phyloP scores from a whole-genome alignment of 495 filamentous ascomycete species.

The Podospora comata region DNA sequence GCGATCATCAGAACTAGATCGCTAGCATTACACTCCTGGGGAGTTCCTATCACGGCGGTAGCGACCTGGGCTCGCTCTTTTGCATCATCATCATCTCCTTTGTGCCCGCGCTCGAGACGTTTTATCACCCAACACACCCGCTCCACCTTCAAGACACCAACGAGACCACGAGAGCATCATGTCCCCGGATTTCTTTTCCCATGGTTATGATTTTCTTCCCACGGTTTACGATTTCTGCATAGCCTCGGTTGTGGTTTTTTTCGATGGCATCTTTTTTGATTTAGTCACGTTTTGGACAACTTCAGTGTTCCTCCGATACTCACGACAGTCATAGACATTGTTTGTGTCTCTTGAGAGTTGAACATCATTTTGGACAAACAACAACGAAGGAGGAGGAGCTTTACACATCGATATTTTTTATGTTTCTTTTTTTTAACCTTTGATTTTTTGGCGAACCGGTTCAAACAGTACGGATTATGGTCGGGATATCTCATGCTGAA shows the following conservation, averaged over 20 bases:
- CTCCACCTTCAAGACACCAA: conserved; percentile 2
- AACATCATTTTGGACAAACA: neutral
- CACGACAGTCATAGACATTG: neutral
- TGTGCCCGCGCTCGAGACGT: neutral
- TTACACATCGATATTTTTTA: neutral
- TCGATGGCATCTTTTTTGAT: neutral
- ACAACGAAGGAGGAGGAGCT: neutral
- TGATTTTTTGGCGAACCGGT: neutral
- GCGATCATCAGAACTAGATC: neutral
- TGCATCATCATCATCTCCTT: neutral
- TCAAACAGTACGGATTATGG: neutral
- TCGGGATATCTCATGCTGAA: neutral
- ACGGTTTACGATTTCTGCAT: conserved; percentile 3
- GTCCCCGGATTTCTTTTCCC: neutral
- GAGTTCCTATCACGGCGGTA: neutral
- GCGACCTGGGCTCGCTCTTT: conserved; percentile 2
- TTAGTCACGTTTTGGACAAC: neutral
- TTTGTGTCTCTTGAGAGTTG: neutral
- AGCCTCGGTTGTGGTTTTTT: conserved; percentile 3
- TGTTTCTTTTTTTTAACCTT: neutral
- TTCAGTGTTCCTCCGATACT: neutral
- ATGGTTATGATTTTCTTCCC: neutral
- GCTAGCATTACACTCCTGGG: neutral
- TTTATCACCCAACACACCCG: neutral
- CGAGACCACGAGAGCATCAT: conserved; percentile 6